Conservation (phyloP, 2,329 filamentous ascomycete species). For the Trichothecium roseum region DNA sequence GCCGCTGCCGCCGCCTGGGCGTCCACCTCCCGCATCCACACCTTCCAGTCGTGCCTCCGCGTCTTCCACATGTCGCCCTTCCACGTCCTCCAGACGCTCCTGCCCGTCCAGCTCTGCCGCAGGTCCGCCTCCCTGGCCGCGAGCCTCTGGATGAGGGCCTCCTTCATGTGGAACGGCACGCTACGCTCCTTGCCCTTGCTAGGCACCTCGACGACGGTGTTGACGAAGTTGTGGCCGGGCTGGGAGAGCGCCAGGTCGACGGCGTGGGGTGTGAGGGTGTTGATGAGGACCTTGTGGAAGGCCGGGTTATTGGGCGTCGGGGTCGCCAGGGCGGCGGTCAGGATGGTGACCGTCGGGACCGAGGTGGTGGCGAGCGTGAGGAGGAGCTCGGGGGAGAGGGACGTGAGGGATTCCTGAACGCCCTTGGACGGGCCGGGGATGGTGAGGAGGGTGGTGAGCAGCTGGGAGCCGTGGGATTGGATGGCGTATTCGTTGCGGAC, state of each 20-base stretch:
- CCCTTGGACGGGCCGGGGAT: slow-evolving; percentile 62
- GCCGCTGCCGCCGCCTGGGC: slow-evolving; percentile 9
- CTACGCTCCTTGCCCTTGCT: slow-evolving; percentile 35
- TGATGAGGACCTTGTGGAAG: slow-evolving; percentile 46
- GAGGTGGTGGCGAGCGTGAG: slow-evolving; percentile 53
- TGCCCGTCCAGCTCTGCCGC: slow-evolving; percentile 41
- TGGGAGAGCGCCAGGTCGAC: slow-evolving; percentile 37
- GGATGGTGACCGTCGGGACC: slow-evolving; percentile 35
- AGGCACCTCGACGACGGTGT: slow-evolving; percentile 37
- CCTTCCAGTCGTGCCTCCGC: slow-evolving; percentile 42
- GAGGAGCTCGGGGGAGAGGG: slow-evolving; percentile 43
- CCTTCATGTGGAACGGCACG: slow-evolving; percentile 48
- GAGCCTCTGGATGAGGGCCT: slow-evolving; percentile 40
- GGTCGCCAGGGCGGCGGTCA: slow-evolving; percentile 38
- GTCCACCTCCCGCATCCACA: slow-evolving; percentile 42
- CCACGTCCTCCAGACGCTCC: slow-evolving; percentile 48
- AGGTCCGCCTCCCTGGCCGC: slow-evolving; percentile 36
- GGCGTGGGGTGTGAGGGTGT: slow-evolving; percentile 32
- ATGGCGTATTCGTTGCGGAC: slow-evolving; percentile 47
- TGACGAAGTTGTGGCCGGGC: slow-evolving; percentile 40
- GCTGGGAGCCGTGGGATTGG: slow-evolving; percentile 63
- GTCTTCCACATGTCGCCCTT: slow-evolving; percentile 48
- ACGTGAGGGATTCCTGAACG: slow-evolving; percentile 61
- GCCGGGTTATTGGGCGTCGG: slow-evolving; percentile 37
- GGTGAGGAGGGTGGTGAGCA: slow-evolving; percentile 69